Conservation (phyloP, 1,139 yeast genomes). For the Hyphopichia wangnamkhiaoensis region DNA sequence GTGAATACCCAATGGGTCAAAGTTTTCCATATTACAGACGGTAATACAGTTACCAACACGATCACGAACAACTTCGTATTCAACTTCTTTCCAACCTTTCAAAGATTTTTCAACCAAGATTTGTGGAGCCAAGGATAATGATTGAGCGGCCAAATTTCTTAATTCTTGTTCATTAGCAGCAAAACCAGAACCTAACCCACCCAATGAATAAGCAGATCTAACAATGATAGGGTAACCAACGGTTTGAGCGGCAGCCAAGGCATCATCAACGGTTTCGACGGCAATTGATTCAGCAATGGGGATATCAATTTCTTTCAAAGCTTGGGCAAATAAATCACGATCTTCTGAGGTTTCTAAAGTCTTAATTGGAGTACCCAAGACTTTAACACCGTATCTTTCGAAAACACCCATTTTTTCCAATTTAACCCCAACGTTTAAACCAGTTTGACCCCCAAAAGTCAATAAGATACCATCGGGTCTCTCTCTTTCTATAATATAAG, state of each 20-base stretch:
- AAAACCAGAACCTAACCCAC: conserved; percentile 98
- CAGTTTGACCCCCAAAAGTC: conserved; percentile 99
- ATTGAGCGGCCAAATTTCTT: conserved; percentile 80
- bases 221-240: conserved; percentile 96
- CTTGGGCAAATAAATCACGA: conserved; percentile 90
- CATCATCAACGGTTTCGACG: conserved; percentile 77
- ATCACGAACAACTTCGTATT: conserved; percentile 98
- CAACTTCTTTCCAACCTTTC: conserved; percentile 99
- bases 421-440: conserved; percentile 90
- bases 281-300: conserved; percentile 94
- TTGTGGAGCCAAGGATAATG: conserved; percentile 96
- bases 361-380: conserved; percentile 94
- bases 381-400: conserved; percentile 87
- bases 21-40: conserved; percentile 99
- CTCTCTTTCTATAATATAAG: conserved; percentile 92
- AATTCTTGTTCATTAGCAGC: conserved; percentile 89
- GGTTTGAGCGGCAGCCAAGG: conserved; percentile 76
- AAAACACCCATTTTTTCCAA: conserved; percentile 82
- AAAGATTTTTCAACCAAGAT: conserved; percentile 92
- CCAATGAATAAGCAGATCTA: conserved; percentile 96
- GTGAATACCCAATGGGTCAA: conserved; percentile 97
- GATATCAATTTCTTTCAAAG: conserved; percentile 93
- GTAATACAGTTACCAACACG: conserved; percentile 97
- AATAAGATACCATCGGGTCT: conserved; percentile 96
- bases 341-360: conserved; percentile 97